These are phyloP conservation scores for Arthonia radiata DNA, from an alignment of 495 filamentous ascomycete genomes.

Conservation along the genomic window DNA sequence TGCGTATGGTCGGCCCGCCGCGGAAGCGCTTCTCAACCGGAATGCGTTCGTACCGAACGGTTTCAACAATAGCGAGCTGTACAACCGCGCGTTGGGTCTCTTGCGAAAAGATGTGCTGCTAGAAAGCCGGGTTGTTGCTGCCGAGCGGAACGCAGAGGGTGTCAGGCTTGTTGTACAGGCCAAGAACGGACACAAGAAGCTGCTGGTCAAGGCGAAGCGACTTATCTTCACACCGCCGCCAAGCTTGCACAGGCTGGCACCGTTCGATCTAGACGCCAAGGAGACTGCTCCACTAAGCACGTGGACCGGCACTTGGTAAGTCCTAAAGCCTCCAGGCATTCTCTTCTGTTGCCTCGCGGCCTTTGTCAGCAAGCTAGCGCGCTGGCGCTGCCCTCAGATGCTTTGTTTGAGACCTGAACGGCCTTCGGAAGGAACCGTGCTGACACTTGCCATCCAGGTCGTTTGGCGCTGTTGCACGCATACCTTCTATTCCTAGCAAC, in stretches of 20 bases:
- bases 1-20: conserved; percentile 2
- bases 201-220: conserved; percentile 5
- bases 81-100: conserved; percentile 3
- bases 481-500: conserved; percentile 3
- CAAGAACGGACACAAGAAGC: not conserved
- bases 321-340: no score
- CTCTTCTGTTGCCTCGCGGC: no score
- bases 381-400: no score
- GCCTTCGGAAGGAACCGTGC: no score
- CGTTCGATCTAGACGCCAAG: conserved; percentile 1
- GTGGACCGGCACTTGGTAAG: conserved; percentile 2
- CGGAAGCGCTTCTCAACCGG: not conserved
- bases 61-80: conserved; percentile 4
- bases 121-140: not conserved
- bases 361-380: no score
- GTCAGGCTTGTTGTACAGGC: conserved; percentile 3
- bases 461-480: conserved; percentile 2
- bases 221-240: conserved; percentile 3
- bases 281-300: conserved; percentile 3
- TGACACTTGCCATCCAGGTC: no score
- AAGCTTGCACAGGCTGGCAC: not conserved
- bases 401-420: no score
- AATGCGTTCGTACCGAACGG: no score
- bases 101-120: conserved; percentile 2
- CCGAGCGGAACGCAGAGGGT: conserved; percentile 1